Conservation (phyloP, 768 basidiomycete genomes). For the Suillus brevipes region DNA sequence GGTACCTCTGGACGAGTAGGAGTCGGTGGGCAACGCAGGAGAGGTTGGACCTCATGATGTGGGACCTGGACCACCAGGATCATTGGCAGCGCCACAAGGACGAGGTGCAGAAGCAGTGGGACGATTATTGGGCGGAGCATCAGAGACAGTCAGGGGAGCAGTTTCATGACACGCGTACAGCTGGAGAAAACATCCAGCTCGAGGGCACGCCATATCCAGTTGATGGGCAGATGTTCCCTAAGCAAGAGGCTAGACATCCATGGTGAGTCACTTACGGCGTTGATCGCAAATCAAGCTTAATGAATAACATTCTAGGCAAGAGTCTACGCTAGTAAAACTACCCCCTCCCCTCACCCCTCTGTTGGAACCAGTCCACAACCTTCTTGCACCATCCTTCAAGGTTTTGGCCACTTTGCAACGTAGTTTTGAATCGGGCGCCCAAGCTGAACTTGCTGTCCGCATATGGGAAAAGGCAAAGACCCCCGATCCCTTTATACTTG, state of each 20-base stretch:
- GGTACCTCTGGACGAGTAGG: conserved; percentile 70
- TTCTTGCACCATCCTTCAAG: conserved; percentile 58
- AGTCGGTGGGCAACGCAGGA: conserved; percentile 53
- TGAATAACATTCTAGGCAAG: conserved; percentile 35
- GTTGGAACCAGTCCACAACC: conserved; percentile 49
- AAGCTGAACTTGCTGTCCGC: conserved; percentile 54
- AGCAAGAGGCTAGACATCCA: conserved; percentile 27
- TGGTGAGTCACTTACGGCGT: conserved; percentile 34
- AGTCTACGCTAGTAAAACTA: conserved; percentile 57
- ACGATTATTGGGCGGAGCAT: conserved; percentile 40
- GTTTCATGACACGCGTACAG: conserved; percentile 11
- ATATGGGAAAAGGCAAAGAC: conserved; percentile 66
- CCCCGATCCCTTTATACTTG: conserved; percentile 54
- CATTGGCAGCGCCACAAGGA: conserved; percentile 41
- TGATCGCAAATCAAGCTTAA: not conserved
- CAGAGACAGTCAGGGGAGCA: conserved; percentile 20
- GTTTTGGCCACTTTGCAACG: conserved; percentile 52
- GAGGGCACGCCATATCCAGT: conserved; percentile 43
- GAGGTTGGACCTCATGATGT: conserved; percentile 59
- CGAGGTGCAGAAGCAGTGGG: conserved; percentile 52
- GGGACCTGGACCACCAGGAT: conserved; percentile 54
- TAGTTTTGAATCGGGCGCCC: conserved; percentile 58
- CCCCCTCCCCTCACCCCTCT: conserved; percentile 59
- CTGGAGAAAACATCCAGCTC: conserved; percentile 31
- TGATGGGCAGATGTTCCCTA: conserved; percentile 22